Percentiles rank a stretch among this genome's conserved stretches.
Evolutionary conservation across 192 early-diverging fungal species (phyloP).

Genomic region (Coemansia sp.): DNA sequence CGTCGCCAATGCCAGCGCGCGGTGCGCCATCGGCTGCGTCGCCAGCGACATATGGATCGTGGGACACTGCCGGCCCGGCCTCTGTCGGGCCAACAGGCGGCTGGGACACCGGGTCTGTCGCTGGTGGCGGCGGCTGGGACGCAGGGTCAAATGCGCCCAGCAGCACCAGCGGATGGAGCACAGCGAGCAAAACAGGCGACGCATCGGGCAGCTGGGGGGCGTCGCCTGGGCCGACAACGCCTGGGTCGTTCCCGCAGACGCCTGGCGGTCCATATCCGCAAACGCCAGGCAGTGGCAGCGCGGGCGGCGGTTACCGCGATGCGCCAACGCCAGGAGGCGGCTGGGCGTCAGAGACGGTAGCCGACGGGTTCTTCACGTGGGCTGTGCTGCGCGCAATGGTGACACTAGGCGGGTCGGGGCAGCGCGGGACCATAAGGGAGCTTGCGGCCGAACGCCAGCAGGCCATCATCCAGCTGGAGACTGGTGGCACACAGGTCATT

Average conservation of each 20-base stretch:
- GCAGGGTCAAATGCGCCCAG: conserved; percentile 11
- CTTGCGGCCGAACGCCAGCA: conserved; percentile 55
- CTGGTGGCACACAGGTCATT: conserved; percentile 49
- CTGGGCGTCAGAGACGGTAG: conserved; percentile 35
- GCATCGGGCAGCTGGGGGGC: conserved; percentile 19
- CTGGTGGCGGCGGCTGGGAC: conserved; percentile 31
- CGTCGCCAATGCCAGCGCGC: conserved; percentile 9
- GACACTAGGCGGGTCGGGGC: conserved; percentile 33
- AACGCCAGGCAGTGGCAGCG: conserved; percentile 24
- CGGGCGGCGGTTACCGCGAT: conserved; percentile 17
- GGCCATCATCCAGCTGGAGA: conserved; percentile 52
- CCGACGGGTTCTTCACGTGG: conserved; percentile 56
- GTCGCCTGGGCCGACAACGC: conserved; percentile 23
- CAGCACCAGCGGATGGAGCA: conserved; percentile 14
- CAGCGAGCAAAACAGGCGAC: conserved; percentile 50
- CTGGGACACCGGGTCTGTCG: conserved; percentile 48
- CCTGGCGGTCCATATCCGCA: conserved; percentile 36
- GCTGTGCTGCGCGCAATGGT: conserved; percentile 46
- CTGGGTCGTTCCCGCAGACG: conserved; percentile 17
- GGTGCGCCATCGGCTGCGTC: conserved; percentile 56
- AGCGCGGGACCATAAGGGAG: conserved; percentile 57
- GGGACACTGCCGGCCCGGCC: conserved; percentile 37
- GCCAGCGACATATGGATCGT: conserved; percentile 58
- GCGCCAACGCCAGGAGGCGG: conserved; percentile 46
- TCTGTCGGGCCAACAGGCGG: conserved; percentile 57